A percentile compares a stretch with the other conserved stretches of the same genome.
Evolutionary conservation across 306 rosid species (phyloP).

Genomic region (Cucurbita argyrosperma): DNA sequence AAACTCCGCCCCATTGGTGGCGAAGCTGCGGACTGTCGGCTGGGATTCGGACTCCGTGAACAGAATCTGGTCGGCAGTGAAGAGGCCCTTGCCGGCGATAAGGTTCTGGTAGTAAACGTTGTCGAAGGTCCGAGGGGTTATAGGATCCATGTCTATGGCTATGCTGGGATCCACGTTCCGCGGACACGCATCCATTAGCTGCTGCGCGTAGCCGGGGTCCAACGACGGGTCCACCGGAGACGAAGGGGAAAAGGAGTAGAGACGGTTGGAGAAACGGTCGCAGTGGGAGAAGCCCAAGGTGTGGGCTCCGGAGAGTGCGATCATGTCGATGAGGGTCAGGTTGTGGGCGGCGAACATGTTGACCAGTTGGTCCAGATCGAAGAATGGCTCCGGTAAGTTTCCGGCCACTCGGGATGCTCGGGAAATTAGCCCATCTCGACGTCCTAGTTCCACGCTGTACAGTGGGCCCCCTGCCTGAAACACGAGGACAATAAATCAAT

Average conservation of each 20-base stretch:
- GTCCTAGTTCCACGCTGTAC: conserved; percentile 64
- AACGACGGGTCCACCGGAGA: neutral
- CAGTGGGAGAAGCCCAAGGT: conserved; percentile 2
- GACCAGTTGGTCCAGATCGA: conserved; percentile 13
- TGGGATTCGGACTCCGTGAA: neutral
- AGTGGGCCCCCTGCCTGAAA: conserved; percentile 56
- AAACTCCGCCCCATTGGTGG: neutral
- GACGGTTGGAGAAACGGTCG: neutral
- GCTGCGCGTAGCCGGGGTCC: neutral
- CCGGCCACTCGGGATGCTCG: conserved; percentile 40
- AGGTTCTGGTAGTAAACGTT: conserved; percentile 1
- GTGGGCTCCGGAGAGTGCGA: conserved; percentile 4
- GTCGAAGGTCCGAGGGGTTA: neutral
- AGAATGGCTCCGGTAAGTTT: conserved; percentile 41
- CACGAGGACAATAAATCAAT: neutral
- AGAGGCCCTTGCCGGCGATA: neutral
- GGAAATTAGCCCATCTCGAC: conserved; percentile 49
- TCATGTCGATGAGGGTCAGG: neutral
- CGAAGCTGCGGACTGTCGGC: neutral
- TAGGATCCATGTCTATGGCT: neutral
- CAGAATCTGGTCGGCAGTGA: conserved; percentile 1
- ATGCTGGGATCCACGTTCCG: neutral
- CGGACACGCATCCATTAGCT: neutral
- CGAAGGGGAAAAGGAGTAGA: neutral
- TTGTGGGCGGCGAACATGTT: neutral